Evolutionary conservation across 306 rosid genomes (phyloP).

Genomic region (Cicer bijugum): DNA sequence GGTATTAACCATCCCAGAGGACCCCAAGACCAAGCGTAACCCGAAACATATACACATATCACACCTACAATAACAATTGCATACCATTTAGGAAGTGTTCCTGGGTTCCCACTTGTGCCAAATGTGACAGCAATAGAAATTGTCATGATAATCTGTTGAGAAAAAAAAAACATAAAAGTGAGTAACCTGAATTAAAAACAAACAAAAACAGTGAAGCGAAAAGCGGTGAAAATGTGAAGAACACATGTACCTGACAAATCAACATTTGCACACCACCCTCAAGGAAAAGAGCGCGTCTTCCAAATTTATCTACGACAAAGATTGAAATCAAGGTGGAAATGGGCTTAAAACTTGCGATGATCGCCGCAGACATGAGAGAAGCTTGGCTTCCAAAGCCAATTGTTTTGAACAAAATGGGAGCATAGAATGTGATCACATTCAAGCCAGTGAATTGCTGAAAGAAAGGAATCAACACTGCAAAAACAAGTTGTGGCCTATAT

Average conservation of each 20-base stretch:
- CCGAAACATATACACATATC: constrained; percentile 63
- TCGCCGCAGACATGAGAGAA: constrained; percentile 68
- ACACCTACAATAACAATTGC: constrained; percentile 52
- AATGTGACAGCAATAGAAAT: constrained; percentile 60
- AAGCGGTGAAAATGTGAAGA: neutral
- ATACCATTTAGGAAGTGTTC: constrained; percentile 54
- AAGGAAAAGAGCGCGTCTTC: constrained; percentile 71
- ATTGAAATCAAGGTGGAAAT: constrained; percentile 60
- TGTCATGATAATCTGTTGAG: constrained; percentile 57
- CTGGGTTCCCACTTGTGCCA: constrained; percentile 67
- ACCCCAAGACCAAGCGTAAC: constrained; percentile 89
- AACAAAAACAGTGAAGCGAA: constrained; percentile 11
- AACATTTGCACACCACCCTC: constrained; percentile 84
- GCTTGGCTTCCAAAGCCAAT: constrained; percentile 72
- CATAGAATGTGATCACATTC: constrained; percentile 80
- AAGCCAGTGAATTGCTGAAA: constrained; percentile 87
- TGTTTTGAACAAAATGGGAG: constrained; percentile 78
- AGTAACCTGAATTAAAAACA: neutral
- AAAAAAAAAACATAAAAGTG: constrained; percentile 37
- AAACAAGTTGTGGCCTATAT: constrained; percentile 68
- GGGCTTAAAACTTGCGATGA: constrained; percentile 59
- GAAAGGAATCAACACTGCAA: constrained; percentile 69
- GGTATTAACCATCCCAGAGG: constrained; percentile 88
- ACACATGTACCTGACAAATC: constrained; percentile 56
- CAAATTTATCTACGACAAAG: constrained; percentile 59